Evolutionary conservation across 768 basidiomycete genomes (phyloP).

Genomic region (Phlegmacium glaucopus): DNA sequence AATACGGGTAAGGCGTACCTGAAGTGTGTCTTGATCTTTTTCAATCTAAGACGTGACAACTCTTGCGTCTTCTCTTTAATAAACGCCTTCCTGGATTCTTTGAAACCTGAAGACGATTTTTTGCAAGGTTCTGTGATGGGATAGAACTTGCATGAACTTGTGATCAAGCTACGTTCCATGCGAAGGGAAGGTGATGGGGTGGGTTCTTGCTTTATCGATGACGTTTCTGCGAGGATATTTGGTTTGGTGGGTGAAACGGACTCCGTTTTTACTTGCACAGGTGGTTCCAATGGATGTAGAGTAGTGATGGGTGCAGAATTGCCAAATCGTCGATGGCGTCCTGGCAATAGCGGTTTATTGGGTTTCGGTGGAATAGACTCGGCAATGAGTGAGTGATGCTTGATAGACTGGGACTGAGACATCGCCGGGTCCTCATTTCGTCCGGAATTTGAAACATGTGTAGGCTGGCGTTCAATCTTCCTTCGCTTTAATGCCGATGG

Average conservation of each 20-base stretch:
- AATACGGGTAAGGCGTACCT: slow-evolving; percentile 13
- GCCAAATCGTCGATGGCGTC: too few species aligned
- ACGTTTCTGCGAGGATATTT: neutral
- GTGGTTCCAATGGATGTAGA: too few species aligned
- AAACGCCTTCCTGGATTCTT: slow-evolving; percentile 17
- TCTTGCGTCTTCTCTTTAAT: slow-evolving; percentile 16
- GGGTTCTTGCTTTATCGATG: slow-evolving; percentile 5
- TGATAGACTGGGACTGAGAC: neutral
- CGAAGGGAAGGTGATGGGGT: slow-evolving; percentile 5
- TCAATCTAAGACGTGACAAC: slow-evolving; percentile 19
- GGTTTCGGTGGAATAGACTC: too few species aligned
- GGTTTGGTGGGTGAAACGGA: neutral
- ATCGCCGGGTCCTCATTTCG: neutral
- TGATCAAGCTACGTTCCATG: slow-evolving; percentile 23
- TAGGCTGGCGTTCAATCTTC: slow-evolving; percentile 8
- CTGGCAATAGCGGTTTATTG: too few species aligned
- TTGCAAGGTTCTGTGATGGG: slow-evolving; percentile 23
- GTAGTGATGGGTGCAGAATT: too few species aligned
- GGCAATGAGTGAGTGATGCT: too few species aligned
- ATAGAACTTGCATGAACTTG: slow-evolving; percentile 22
- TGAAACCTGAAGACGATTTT: slow-evolving; percentile 15
- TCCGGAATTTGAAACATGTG: neutral
- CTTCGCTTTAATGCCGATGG: slow-evolving; percentile 13
- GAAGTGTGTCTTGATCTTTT: slow-evolving; percentile 16
- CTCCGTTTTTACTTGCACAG: neutral